Base-by-base conservation (phyloP, 75 land plant species). In the Pinus albicaulis region DNA sequence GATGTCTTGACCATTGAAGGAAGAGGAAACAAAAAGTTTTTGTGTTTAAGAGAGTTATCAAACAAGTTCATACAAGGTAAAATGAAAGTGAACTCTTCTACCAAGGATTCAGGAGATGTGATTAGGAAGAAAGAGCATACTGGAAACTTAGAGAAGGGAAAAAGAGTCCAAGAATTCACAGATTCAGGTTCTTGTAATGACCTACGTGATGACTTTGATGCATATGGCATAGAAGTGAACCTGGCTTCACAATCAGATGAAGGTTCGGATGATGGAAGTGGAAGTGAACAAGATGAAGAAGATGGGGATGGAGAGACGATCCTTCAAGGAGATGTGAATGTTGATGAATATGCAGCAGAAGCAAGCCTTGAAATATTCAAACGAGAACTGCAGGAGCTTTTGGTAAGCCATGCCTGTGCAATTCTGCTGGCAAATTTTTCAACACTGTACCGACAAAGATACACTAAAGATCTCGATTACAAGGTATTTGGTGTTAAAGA, bases 301-400 rank as follows among this genome's bases (percentile, higher is more conserved):
- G 79, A 24, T 48, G 15, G 36, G 19, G 79, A 77, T 71, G 55
- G 2, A 7, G 79, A 74, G 38, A 63, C 56, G 28, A 22, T 26
- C 7, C 6, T 12, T 52, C 44, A 14, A 36, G 68, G 58, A 36
- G 65, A 59, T 38, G 28, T 25, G 24, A 76, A 63, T 77, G 81
- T 4, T 22, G 75, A 75, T 12, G 62, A 74, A 52, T 72, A 75
- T 56, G 60, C 53, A 58, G 75, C 55, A 59, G 76, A 81, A 17
- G 72, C 38, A 44, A 78, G 71, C 71, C 76, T 90, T n/a, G 83
- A 87, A 25, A 58, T 55, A 55, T 92, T 94, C 75, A 90, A 80
- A 77, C 57, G 65, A 17, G 95, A 94, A 76, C 78, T 94, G 52
- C 90, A 95, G 76, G 98, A 94, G 82, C 95, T 97, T 52, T 80